Conservation (phyloP, 2,329 filamentous ascomycete species). For the Fusarium sublunatum region DNA sequence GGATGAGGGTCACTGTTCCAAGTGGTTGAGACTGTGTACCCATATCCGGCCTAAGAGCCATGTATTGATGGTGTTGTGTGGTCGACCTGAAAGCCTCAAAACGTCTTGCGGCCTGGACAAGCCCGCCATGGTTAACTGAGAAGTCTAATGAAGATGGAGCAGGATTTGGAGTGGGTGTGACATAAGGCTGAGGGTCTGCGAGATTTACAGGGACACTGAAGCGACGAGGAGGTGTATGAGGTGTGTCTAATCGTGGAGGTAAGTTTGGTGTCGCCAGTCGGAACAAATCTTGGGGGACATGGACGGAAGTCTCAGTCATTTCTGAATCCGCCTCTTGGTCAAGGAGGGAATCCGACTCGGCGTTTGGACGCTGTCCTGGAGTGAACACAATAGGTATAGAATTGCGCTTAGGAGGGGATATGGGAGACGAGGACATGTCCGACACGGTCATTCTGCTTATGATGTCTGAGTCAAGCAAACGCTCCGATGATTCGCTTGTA, state of each 20-base stretch:
- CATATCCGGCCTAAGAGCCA: slow-evolving; percentile 34
- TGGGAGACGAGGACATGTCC: slow-evolving; percentile 34
- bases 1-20: slow-evolving; percentile 39
- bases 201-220: slow-evolving; percentile 22
- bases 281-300: slow-evolving; percentile 37
- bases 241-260: slow-evolving; percentile 42
- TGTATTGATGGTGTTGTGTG: slow-evolving; percentile 39
- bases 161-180: not conserved
- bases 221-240: slow-evolving; percentile 34
- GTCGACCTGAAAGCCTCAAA: slow-evolving; percentile 42
- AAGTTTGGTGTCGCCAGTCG: slow-evolving; percentile 43
- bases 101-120: slow-evolving; percentile 40
- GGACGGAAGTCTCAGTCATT: slow-evolving; percentile 17
- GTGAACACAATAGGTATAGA: slow-evolving; percentile 18
- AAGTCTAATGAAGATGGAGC: slow-evolving; percentile 14
- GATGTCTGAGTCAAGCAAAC: slow-evolving; percentile 29
- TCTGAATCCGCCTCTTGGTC: slow-evolving; percentile 25
- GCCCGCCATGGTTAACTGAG: slow-evolving; percentile 38
- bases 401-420: slow-evolving; percentile 24
- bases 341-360: slow-evolving; percentile 39
- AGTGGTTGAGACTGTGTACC: slow-evolving; percentile 30
- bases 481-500: slow-evolving; percentile 39
- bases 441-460: slow-evolving; percentile 39
- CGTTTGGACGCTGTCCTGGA: slow-evolving; percentile 10
- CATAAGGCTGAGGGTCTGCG: slow-evolving; percentile 14